Percentiles rank a stretch among this genome's conserved stretches.
Evolutionary conservation across 305 asterid species (phyloP).

Genomic region (Euphrasia arctica): DNA sequence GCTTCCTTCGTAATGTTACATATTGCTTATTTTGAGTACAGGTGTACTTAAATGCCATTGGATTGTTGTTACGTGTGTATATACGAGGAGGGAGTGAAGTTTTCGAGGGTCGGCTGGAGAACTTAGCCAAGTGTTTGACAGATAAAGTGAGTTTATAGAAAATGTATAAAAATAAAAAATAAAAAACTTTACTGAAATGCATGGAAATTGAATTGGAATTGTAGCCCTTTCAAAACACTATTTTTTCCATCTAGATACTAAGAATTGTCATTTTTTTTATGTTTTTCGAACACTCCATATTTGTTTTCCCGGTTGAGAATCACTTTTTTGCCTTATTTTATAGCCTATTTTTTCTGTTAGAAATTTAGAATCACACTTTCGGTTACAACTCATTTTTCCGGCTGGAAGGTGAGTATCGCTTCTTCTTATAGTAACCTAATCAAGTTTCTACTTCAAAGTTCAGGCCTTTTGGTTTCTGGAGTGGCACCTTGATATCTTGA

Average conservation of each 20-base stretch:
- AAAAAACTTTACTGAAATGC: not conserved
- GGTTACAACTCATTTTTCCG: not conserved
- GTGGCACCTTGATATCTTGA: constrained; percentile 94
- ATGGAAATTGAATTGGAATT: no score
- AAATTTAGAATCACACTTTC: not conserved
- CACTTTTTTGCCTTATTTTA: not conserved
- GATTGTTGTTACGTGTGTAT: constrained; percentile 69
- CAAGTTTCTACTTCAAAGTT: constrained; percentile 7
- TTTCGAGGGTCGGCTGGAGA: constrained; percentile 61
- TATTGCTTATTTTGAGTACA: constrained; percentile 30
- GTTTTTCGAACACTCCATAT: not conserved
- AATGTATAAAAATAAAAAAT: not conserved
- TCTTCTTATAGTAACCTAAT: not conserved
- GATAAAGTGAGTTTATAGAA: constrained; percentile 60
- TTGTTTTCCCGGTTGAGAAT: no score
- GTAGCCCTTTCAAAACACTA: not conserved
- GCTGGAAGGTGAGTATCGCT: not conserved
- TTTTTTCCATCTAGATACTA: not conserved
- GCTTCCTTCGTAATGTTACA: constrained; percentile 6
- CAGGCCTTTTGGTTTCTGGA: constrained; percentile 86
- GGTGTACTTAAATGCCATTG: constrained; percentile 86
- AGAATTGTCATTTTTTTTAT: not conserved
- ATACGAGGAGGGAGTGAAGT: constrained; percentile 52
- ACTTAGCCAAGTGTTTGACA: constrained; percentile 49
- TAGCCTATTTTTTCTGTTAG: not conserved